Evolutionary conservation across 2,329 filamentous ascomycete genomes (phyloP), one percentile per base, ranked within the genome.

Genomic region (Rutstroemia sydowiana): DNA sequence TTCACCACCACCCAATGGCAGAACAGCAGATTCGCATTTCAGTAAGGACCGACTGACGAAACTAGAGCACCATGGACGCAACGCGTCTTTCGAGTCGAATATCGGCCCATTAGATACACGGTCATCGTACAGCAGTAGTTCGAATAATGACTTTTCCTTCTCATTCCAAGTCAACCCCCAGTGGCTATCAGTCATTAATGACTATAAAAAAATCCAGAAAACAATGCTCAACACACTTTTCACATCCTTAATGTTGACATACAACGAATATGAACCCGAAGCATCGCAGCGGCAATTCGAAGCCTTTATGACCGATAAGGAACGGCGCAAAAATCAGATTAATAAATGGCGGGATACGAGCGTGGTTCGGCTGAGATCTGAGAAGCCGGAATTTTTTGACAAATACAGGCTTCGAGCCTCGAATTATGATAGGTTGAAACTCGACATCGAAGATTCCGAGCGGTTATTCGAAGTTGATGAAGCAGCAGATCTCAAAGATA

Each of bases 381-480:
- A 72, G 7, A 70, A 73, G 45, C 68, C 69, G 4, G 68, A 72
- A 52, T 75, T 73, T 56, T 75, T 61, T 68, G 69, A 40, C 53
- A 69, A 60, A 28, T 76, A 75, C 52, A 73, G 73, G 54, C 70
- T 74, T 39, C 70, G 74, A 1, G 75, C 75, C 43, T 65, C 70
- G 23, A 72, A 75, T 49, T 76, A 72, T 51, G 74, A 76, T 42
- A 68, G 63, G 40, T 61, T 75, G 7, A 71, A 69, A 52, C 65
- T 68, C 39, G 73, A 76, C 31, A 51, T 76, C 10, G 60, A 57
- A 10, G 68, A 70, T 1, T 61, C 74, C 4, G 66, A 68, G 5
- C 65, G 66, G n/a, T 61, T 76, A 0, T 61, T 76, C 2, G 67
- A 71, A 14, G 60, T 67, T 1, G 68, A 65, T 1, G 70, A 73